Evolutionary conservation across 805 yeast genomes (phyloP).

Genomic region (Pichia thaimueangensis): DNA sequence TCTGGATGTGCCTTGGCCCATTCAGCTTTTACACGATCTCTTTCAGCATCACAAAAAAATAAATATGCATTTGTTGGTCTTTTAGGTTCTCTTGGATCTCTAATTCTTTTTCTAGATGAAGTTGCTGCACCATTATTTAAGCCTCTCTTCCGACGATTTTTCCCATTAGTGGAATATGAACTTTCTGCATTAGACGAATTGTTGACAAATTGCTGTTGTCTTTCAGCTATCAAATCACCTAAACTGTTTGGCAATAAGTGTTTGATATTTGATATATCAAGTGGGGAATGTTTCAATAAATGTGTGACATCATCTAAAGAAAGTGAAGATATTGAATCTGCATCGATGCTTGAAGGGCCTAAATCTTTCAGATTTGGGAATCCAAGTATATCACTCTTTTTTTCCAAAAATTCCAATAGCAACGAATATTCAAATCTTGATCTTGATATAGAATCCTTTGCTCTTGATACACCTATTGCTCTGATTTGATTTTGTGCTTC

Average conservation of each 20-base stretch:
- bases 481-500: conserved; percentile 75
- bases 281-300: conserved; percentile 24
- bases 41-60: conserved; percentile 80
- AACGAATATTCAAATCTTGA: conserved; percentile 78
- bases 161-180: background rate
- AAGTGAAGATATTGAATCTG: conserved; percentile 24
- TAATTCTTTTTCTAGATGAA: conserved; percentile 31
- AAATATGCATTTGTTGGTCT: conserved; percentile 88
- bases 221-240: conserved; percentile 10
- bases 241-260: conserved; percentile 7
- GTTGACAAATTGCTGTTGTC: conserved; percentile 8
- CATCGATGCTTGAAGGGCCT: conserved; percentile 22
- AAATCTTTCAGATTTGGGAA: conserved; percentile 22
- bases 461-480: conserved; percentile 68
- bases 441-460: conserved; percentile 69
- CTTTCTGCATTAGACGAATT: conserved; percentile 1
- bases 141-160: conserved; percentile 15
- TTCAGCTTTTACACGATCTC: conserved; percentile 59
- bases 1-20: conserved; percentile 49
- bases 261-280: conserved; percentile 17
- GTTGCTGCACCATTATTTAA: conserved; percentile 15
- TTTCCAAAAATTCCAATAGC: conserved; percentile 72
- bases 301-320: conserved; percentile 23
- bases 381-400: conserved; percentile 32
- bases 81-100: conserved; percentile 83